Percentiles rank a stretch among this genome's conserved stretches.
These are phyloP conservation scores for Mycena chlorophos DNA, from an alignment of 768 basidiomycete genomes.

Conservation along the genomic window DNA sequence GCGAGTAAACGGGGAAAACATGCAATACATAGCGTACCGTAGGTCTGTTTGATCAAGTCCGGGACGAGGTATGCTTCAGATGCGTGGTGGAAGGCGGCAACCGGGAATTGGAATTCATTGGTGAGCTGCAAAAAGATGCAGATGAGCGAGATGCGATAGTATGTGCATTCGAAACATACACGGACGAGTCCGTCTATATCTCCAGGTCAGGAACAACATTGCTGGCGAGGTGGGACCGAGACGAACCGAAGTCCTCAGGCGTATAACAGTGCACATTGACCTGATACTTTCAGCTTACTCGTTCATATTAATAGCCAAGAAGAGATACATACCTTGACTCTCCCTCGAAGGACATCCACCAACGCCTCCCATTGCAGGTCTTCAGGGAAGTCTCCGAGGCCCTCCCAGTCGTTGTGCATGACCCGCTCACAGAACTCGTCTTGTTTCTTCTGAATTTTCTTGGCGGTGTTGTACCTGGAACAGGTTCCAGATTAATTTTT, in stretches of 20 bases:
- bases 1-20: not conserved
- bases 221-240: too few relatives aligned
- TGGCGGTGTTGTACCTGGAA: slow-evolving; percentile 60
- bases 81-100: slow-evolving; percentile 78
- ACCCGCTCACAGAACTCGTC: slow-evolving; percentile 57
- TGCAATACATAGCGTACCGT: slow-evolving; percentile 43
- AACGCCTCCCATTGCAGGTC: slow-evolving; percentile 77
- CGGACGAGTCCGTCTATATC: slow-evolving; percentile 58
- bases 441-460: slow-evolving; percentile 64
- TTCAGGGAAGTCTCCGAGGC: slow-evolving; percentile 62
- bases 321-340: slow-evolving; percentile 59
- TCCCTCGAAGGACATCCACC: slow-evolving; percentile 75
- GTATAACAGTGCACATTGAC: slow-evolving; percentile 59
- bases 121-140: slow-evolving; percentile 52
- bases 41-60: slow-evolving; percentile 68
- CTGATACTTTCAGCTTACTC: slow-evolving; percentile 26
- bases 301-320: not conserved
- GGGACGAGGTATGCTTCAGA: slow-evolving; percentile 84
- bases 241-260: slow-evolving; percentile 56
- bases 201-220: not conserved
- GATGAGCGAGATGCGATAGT: not conserved
- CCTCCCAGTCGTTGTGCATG: slow-evolving; percentile 42
- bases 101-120: slow-evolving; percentile 81
- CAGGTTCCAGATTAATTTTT: slow-evolving; percentile 18
- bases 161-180: slow-evolving; percentile 48